phyloP scores from a whole-genome alignment of 2,329 filamentous ascomycete species.

The Macrophomina tecta region DNA sequence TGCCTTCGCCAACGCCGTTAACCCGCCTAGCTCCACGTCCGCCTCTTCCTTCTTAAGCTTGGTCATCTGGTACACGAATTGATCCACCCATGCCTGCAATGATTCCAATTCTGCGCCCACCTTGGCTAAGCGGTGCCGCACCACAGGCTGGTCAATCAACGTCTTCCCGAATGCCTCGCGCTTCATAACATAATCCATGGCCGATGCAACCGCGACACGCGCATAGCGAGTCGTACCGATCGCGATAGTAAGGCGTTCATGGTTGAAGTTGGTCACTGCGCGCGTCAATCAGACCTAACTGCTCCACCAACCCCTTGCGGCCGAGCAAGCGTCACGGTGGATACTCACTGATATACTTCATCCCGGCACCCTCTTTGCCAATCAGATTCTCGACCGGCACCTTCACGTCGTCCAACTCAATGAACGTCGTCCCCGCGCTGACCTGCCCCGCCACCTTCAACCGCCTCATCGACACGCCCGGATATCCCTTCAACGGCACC shows the following conservation, averaged over 20 bases:
- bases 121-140: slow-evolving; percentile 74
- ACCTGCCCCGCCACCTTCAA: slow-evolving; percentile 71
- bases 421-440: slow-evolving; percentile 73
- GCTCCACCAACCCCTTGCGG: too few relatives aligned
- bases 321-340: too few relatives aligned
- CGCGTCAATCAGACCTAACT: not conserved
- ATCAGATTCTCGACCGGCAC: slow-evolving; percentile 75
- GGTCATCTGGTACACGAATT: slow-evolving; percentile 71
- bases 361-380: slow-evolving; percentile 71
- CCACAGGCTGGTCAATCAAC: slow-evolving; percentile 76
- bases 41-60: slow-evolving; percentile 68
- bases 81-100: slow-evolving; percentile 75
- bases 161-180: slow-evolving; percentile 72
- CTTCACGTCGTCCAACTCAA: slow-evolving; percentile 76
- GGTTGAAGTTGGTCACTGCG: slow-evolving; percentile 75
- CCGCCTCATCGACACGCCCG: slow-evolving; percentile 71
- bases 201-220: slow-evolving; percentile 64
- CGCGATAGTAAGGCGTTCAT: slow-evolving; percentile 72
- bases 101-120: slow-evolving; percentile 71
- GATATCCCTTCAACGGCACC: slow-evolving; percentile 71
- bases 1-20: slow-evolving; percentile 76
- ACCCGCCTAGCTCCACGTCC: slow-evolving; percentile 69
- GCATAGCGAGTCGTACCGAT: slow-evolving; percentile 69
- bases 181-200: slow-evolving; percentile 68
- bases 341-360: slow-evolving; percentile 66